phyloP scores from a whole-genome alignment of 306 rosid species.

The Gynostemma pentaphyllum region DNA sequence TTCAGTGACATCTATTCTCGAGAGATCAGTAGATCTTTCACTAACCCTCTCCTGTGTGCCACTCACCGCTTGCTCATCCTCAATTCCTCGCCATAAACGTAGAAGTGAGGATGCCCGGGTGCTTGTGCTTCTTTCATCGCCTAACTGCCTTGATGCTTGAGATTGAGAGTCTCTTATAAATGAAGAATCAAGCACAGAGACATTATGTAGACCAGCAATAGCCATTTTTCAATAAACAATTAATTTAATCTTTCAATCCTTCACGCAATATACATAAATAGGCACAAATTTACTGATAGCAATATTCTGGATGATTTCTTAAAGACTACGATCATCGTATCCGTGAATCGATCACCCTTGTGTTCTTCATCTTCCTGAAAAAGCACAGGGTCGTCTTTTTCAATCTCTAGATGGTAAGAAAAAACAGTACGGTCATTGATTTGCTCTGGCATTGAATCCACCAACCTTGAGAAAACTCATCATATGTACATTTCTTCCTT shows the following conservation, averaged over 20 bases:
- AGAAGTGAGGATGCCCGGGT: constrained; percentile 55
- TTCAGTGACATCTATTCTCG: constrained; percentile 24
- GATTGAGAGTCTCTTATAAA: constrained; percentile 64
- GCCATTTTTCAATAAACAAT: constrained; percentile 46
- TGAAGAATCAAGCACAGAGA: constrained; percentile 58
- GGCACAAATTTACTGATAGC: constrained; percentile 17
- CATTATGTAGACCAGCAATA: constrained; percentile 72
- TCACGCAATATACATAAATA: constrained; percentile 37
- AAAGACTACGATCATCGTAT: constrained; percentile 24
- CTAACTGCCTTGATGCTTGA: constrained; percentile 35
- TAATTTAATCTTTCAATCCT: constrained; percentile 27
- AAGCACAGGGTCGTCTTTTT: background rate
- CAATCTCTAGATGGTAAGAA: constrained; percentile 11
- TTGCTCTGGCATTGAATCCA: constrained; percentile 14
- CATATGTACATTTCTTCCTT: constrained; percentile 8
- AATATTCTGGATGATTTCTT: constrained; percentile 22
- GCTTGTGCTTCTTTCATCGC: constrained; percentile 49
- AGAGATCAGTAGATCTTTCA: constrained; percentile 31
- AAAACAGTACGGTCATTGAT: constrained; percentile 5
- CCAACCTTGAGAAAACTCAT: constrained; percentile 1
- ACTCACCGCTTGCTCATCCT: constrained; percentile 67
- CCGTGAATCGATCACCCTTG: constrained; percentile 17
- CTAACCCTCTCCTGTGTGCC: constrained; percentile 50
- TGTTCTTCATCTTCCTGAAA: constrained; percentile 5
- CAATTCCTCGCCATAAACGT: constrained; percentile 77